phyloP scores from a whole-genome alignment of 495 filamentous ascomycete species.

The Podospora bellae-mahoneyi region DNA sequence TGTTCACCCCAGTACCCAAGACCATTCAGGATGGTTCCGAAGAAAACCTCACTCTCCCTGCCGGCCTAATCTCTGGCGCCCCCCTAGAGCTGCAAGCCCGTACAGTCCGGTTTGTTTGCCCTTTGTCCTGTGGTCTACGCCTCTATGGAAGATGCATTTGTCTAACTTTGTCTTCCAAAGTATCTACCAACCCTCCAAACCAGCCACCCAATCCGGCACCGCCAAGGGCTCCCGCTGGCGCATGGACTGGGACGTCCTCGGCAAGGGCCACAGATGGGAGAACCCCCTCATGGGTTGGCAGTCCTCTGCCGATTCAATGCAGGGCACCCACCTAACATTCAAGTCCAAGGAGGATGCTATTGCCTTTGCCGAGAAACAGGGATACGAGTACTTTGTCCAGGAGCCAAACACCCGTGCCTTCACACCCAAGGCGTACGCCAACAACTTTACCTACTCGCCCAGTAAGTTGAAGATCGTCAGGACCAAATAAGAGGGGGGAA shows the following conservation, averaged over 20 bases:
- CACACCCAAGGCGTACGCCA: conserved; percentile 89
- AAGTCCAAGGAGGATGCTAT: conserved; percentile 94
- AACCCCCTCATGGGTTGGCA: conserved; percentile 99
- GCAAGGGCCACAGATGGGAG: conserved; percentile 90
- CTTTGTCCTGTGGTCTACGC: background rate
- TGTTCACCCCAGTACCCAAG: conserved; percentile 86
- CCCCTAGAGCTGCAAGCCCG: conserved; percentile 89
- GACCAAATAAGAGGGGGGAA: conserved; percentile 64
- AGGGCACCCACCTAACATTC: conserved; percentile 87
- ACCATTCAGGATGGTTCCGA: conserved; percentile 88
- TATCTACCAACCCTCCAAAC: conserved; percentile 85
- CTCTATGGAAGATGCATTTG: background rate
- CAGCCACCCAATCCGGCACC: conserved; percentile 88
- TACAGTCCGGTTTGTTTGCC: conserved; percentile 69
- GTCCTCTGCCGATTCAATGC: conserved; percentile 87
- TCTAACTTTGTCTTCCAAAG: conserved; percentile 40
- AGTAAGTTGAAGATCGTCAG: conserved; percentile 88
- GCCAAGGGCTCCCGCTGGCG: conserved; percentile 83
- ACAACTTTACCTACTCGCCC: conserved; percentile 84
- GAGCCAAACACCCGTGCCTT: conserved; percentile 87
- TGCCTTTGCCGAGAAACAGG: conserved; percentile 93
- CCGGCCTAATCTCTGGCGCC: conserved; percentile 85
- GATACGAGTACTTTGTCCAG: conserved; percentile 98
- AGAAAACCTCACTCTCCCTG: conserved; percentile 64
- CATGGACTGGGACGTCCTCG: conserved; percentile 96